Evolutionary conservation across 2,329 filamentous ascomycete species (phyloP), one percentile per base, ranked within the genome.

Genomic region (Trichoderma sp.): DNA sequence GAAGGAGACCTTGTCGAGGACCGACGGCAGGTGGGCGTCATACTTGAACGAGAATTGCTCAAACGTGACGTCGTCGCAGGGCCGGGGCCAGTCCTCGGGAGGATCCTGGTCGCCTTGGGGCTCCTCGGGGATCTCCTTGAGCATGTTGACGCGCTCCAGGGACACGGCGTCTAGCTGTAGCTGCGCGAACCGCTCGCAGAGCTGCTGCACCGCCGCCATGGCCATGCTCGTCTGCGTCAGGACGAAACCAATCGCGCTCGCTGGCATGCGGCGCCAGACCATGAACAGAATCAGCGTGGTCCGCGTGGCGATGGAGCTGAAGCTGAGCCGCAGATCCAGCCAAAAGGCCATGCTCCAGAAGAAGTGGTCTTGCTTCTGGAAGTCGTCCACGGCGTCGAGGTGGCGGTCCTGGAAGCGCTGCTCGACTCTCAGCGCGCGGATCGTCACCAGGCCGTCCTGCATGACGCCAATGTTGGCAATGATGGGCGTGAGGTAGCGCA

Each of bases 311-410:
- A 91, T 91, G 0, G 93, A 93, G 6, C 77, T 75, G 53, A 77
- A 72, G 63, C 77, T 75, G 68, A 96, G 95, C 14, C 94, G 89
- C 75, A 91, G 93, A 77, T 90, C 89, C 2, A 97, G 84, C 94
- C 94, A 97, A 8, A 89, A 88, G 73, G 96, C 93, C 55, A 96
- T 84, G 70, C 90, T 92, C 91, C 94, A 97, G 81, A 96, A 97
- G 81, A 97, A 97, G 78, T 97, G 94, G 75, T 97, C 94, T 86
- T 97, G 96, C 77, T 93, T 93, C 78, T 97, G 94, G 76, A 97
- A 97, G 21, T 89, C 89, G 76, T 97, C 94, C 0, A 94, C 93
- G 0, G 94, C 93, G 2, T 86, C 83, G 40, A 97, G 90, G 64
- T 96, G 92, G 62, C 90, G 87, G 71, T 89, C 87, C 76, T 96